Conservation (phyloP, 23 red algal species). For the Gracilaria gracilis region DNA sequence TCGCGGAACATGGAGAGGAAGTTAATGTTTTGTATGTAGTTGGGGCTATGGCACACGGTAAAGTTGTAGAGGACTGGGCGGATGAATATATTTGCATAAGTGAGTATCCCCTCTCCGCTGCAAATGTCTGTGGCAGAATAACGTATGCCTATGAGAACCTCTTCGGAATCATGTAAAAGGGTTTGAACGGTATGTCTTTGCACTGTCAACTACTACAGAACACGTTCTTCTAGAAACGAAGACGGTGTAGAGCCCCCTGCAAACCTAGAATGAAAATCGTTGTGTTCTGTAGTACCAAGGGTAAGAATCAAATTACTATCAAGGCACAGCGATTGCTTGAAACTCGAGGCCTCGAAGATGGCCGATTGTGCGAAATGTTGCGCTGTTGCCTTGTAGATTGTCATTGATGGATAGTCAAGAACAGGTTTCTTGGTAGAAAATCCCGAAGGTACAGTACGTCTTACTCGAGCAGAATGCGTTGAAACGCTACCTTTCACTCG, state of each 20-base stretch:
- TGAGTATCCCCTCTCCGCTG: constrained; percentile 89
- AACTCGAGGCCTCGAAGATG: too few relatives aligned
- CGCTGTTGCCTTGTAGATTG: too few relatives aligned
- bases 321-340: too few relatives aligned
- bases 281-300: too few relatives aligned
- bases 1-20: constrained; percentile 60
- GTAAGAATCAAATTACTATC: too few relatives aligned
- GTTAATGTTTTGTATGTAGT: constrained; percentile 87
- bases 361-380: too few relatives aligned
- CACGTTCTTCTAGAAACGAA: too few relatives aligned
- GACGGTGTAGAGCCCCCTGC: too few relatives aligned
- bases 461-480: not conserved
- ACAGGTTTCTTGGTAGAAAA: not conserved
- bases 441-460: too few relatives aligned
- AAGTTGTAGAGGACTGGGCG: constrained; percentile 89
- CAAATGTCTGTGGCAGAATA: constrained; percentile 83
- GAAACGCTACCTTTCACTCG: not conserved
- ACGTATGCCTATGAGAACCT: constrained; percentile 83
- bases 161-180: constrained; percentile 86
- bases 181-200: not conserved
- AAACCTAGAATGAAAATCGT: too few relatives aligned
- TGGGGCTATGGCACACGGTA: constrained; percentile 97
- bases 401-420: too few relatives aligned
- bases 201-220: too few relatives aligned
- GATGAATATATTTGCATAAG: constrained; percentile 89